These are phyloP conservation scores for Didymella keratinophila DNA, from an alignment of 2,329 filamentous ascomycete genomes.

Conservation along the genomic window DNA sequence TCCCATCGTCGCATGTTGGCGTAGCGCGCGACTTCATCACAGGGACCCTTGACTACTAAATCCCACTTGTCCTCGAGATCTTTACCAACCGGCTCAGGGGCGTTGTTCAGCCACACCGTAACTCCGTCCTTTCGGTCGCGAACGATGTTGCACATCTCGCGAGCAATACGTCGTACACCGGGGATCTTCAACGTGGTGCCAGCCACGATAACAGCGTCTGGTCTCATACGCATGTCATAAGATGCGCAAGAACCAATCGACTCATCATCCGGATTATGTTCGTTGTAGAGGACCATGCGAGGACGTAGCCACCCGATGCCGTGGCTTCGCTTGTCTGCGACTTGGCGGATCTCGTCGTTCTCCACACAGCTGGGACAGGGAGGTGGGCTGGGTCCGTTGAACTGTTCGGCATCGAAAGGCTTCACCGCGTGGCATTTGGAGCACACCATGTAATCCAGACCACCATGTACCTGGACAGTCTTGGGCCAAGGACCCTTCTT, in stretches of 20 bases:
- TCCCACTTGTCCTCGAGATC: constrained; percentile 96
- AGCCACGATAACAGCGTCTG: constrained; percentile 92
- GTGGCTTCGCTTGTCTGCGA: constrained; percentile 87
- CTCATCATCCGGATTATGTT: constrained; percentile 94
- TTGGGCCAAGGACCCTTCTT: constrained; percentile 90
- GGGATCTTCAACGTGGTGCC: constrained; percentile 96
- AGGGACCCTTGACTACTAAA: constrained; percentile 83
- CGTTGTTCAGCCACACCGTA: constrained; percentile 93
- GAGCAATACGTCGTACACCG: constrained; percentile 86
- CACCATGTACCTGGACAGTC: constrained; percentile 92
- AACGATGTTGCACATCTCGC: constrained; percentile 89
- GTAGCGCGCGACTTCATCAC: constrained; percentile 83
- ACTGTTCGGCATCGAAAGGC: constrained; percentile 78
- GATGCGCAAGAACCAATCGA: constrained; percentile 91
- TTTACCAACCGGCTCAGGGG: constrained; percentile 79
- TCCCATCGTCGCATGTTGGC: constrained; percentile 69
- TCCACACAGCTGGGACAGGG: constrained; percentile 77
- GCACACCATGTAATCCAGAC: constrained; percentile 96
- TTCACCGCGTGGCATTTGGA: constrained; percentile 84
- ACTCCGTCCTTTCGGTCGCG: constrained; percentile 82
- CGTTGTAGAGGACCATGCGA: constrained; percentile 96
- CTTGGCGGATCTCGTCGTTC: constrained; percentile 77
- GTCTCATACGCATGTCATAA: constrained; percentile 82
- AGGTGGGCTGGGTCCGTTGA: constrained; percentile 84
- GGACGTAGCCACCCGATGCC: constrained; percentile 90